phyloP scores from a whole-genome alignment of 2,329 filamentous ascomycete genomes.

The Ophiocordyceps sinensis region DNA sequence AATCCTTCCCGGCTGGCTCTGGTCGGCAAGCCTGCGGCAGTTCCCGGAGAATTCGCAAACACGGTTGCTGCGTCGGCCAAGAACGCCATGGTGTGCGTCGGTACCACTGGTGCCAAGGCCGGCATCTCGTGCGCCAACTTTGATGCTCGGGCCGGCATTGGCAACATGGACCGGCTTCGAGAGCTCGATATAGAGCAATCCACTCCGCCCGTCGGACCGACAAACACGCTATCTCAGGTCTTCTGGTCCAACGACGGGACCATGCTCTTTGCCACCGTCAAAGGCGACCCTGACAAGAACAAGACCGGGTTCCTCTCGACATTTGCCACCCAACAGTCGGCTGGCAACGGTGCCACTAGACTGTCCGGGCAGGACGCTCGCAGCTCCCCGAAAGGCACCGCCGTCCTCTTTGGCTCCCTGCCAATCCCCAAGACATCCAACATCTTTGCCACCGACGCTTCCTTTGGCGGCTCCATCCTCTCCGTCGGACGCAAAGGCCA shows the following conservation, averaged over 20 bases:
- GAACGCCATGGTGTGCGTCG: slow-evolving; percentile 30
- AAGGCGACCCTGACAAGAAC: slow-evolving; percentile 39
- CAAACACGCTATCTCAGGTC: slow-evolving; percentile 44
- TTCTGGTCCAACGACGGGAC: slow-evolving; percentile 42
- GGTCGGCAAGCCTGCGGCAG: slow-evolving; percentile 24
- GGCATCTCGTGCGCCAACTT: slow-evolving; percentile 31
- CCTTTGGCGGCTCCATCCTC: slow-evolving; percentile 39
- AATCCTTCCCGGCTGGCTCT: slow-evolving; percentile 29
- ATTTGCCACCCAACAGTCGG: slow-evolving; percentile 25
- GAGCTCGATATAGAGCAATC: slow-evolving; percentile 36
- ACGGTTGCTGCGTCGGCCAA: slow-evolving; percentile 32
- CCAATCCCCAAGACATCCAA: slow-evolving; percentile 26
- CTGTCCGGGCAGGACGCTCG: slow-evolving; percentile 7
- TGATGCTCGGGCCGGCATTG: slow-evolving; percentile 18
- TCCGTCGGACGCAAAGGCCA: slow-evolving; percentile 19
- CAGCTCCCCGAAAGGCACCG: slow-evolving; percentile 37
- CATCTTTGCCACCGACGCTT: slow-evolving; percentile 42
- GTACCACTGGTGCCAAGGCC: slow-evolving; percentile 25
- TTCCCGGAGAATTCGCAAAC: slow-evolving; percentile 37
- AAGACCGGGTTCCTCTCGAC: slow-evolving; percentile 41
- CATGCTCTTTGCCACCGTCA: slow-evolving; percentile 40
- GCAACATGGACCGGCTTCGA: slow-evolving; percentile 28
- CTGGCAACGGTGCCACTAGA: neutral
- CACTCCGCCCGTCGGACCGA: slow-evolving; percentile 42
- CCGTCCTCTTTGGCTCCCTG: slow-evolving; percentile 39